A percentile compares a stretch with the other conserved stretches of the same genome.
phyloP scores from a whole-genome alignment of 1,284 basidiomycete species.

The Sphagnurus paluster region DNA sequence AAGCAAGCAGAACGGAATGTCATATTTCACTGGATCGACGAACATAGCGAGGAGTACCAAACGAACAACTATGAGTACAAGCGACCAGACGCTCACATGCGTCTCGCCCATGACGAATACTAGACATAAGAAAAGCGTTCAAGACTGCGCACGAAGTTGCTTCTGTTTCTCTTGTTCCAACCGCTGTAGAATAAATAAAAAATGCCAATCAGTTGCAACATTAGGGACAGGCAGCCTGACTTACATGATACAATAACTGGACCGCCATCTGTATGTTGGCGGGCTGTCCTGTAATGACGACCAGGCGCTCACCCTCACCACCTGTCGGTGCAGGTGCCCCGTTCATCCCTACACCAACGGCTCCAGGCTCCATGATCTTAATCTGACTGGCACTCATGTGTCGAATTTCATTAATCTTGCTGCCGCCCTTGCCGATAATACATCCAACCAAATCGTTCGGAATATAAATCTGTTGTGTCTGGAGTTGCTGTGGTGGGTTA shows the following conservation, averaged over 20 bases:
- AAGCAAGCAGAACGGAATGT: conserved; percentile 5
- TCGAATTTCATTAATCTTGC: conserved; percentile 99
- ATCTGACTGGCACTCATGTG: conserved; percentile 94
- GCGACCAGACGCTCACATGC: conserved; percentile 11
- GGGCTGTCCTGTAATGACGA: conserved; percentile 93
- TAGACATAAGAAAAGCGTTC: conserved; percentile 6
- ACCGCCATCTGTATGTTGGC: conserved; percentile 97
- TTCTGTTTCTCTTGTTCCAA: conserved; percentile 89
- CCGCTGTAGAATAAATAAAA: conserved; percentile 48
- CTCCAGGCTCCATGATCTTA: conserved; percentile 98
- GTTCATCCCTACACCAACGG: conserved; percentile 63
- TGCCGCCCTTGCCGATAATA: conserved; percentile 98
- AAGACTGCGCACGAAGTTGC: conserved; percentile 54
- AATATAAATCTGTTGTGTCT: conserved; percentile 98
- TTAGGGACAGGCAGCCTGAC: conserved; percentile 30
- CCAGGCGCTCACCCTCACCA: conserved; percentile 83
- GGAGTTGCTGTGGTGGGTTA: conserved; percentile 61
- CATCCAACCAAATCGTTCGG: conserved; percentile 97
- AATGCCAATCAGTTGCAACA: conserved; percentile 10
- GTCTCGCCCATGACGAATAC: conserved; percentile 2
- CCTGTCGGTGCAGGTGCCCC: conserved; percentile 68
- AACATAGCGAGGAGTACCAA: conserved; percentile 4
- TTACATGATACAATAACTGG: conserved; percentile 86
- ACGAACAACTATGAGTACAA: conserved; percentile 23
- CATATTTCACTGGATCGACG: conserved; percentile 4